Evolutionary conservation across 2,329 filamentous ascomycete genomes (phyloP).

Genomic region (Alternaria postmessia): DNA sequence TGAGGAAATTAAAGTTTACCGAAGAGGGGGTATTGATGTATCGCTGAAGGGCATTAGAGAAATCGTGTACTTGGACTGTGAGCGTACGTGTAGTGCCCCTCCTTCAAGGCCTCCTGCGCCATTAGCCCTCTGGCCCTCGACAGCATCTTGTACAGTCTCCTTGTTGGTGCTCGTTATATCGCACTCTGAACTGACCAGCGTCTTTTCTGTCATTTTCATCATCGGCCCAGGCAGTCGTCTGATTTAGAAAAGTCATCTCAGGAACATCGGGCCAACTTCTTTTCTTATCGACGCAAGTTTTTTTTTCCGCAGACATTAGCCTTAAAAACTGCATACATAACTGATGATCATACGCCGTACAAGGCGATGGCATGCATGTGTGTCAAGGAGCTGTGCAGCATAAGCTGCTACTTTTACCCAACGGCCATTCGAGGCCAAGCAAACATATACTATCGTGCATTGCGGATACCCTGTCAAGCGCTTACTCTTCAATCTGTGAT

Average conservation of each 20-base stretch:
- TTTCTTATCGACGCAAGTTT: not conserved
- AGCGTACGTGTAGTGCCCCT: not conserved
- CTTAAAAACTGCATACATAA: not conserved
- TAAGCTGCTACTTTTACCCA: not conserved
- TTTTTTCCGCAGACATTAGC: not conserved
- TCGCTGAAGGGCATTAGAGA: slow-evolving; percentile 18
- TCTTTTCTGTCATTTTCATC: not conserved
- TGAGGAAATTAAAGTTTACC: slow-evolving; percentile 35
- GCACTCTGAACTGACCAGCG: too few species aligned
- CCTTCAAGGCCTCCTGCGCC: slow-evolving; percentile 20
- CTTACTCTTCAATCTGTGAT: not conserved
- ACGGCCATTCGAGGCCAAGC: not conserved
- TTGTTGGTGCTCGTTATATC: not conserved
- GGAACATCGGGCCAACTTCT: not conserved
- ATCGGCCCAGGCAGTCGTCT: not conserved
- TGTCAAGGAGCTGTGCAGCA: not conserved
- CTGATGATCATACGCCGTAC: not conserved
- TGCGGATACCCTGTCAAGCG: too few species aligned
- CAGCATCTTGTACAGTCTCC: slow-evolving; percentile 22
- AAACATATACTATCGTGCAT: not conserved
- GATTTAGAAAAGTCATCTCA: not conserved
- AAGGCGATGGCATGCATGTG: not conserved
- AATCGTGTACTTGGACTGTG: not conserved
- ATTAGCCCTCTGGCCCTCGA: slow-evolving; percentile 22
- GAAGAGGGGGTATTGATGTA: slow-evolving; percentile 36